Conservation (phyloP, 345 rosid species). For the Cochlearia excelsa region DNA sequence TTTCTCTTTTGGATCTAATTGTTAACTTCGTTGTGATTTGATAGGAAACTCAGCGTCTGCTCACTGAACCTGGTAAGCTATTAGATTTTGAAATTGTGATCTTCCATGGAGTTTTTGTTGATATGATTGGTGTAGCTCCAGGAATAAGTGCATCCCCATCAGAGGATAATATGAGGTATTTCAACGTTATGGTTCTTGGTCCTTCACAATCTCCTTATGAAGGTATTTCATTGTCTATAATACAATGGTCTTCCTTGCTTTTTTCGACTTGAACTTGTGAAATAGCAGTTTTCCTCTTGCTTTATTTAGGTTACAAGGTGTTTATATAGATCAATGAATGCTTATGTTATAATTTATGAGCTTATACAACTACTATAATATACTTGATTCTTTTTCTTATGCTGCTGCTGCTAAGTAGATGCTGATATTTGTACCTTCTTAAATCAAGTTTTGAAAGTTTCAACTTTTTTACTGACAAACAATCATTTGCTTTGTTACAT, state of each 20-base stretch:
- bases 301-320: background rate
- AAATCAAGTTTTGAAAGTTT: background rate
- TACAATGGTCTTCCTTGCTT: conserved; percentile 2
- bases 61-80: conserved; percentile 89
- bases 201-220: conserved; percentile 95
- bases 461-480: background rate
- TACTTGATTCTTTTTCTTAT: conserved; percentile 6
- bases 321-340: background rate
- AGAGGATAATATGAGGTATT: conserved; percentile 93
- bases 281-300: conserved; percentile 2
- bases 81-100: conserved; percentile 18
- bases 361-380: background rate
- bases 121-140: conserved; percentile 60
- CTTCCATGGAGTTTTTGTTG: conserved; percentile 3
- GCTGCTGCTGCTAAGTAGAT: conserved; percentile 5
- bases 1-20: background rate
- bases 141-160: conserved; percentile 98
- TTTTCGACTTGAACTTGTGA: background rate
- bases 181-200: conserved; percentile 96
- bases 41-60: conserved; percentile 98
- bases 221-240: conserved; percentile 46
- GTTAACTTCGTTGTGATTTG: conserved; percentile 19
- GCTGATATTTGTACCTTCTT: background rate
- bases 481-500: conserved; percentile 21
- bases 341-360: background rate